Evolutionary conservation across 306 rosid species (phyloP).

Genomic region (Cucurbita moschata): DNA sequence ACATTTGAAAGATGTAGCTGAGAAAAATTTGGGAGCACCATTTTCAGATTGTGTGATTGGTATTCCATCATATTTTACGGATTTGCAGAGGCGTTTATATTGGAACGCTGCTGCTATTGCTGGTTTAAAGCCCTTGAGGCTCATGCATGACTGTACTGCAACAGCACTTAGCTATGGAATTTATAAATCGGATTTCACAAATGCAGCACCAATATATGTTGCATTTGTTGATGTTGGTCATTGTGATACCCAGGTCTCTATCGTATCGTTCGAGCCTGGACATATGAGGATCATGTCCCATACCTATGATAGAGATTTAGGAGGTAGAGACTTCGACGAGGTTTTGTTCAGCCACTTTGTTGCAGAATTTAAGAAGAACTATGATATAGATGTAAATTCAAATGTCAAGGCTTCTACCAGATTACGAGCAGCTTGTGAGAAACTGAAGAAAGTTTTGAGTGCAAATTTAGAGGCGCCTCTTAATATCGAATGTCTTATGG

Average conservation of each 20-base stretch:
- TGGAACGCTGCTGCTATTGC: conserved; percentile 73
- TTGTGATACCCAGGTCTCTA: conserved; percentile 72
- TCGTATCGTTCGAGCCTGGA: conserved; percentile 53
- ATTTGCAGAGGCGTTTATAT: conserved; percentile 78
- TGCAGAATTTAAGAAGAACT: conserved; percentile 40
- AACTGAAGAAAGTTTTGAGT: conserved; percentile 88
- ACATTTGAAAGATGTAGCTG: conserved; percentile 60
- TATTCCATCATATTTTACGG: conserved; percentile 69
- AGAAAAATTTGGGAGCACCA: conserved; percentile 43
- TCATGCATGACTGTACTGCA: conserved; percentile 93
- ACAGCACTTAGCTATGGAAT: conserved; percentile 86
- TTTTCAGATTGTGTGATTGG: conserved; percentile 82
- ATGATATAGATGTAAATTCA: conserved; percentile 51
- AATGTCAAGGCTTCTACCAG: conserved; percentile 63
- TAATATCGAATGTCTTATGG: conserved; percentile 92
- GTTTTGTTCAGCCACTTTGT: conserved; percentile 61
- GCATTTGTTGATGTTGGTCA: conserved; percentile 79
- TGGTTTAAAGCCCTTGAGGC: conserved; percentile 73
- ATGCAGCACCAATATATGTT: conserved; percentile 26
- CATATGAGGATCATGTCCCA: conserved; percentile 62
- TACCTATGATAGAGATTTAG: conserved; percentile 51
- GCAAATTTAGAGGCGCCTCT: conserved; percentile 92
- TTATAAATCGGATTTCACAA: conserved; percentile 47
- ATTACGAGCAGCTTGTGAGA: conserved; percentile 77
- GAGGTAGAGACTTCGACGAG: conserved; percentile 82